Evolutionary conservation across 2,329 filamentous ascomycete genomes (phyloP), one percentile per base, ranked within the genome.

Genomic region (Colletotrichum acutatum): DNA sequence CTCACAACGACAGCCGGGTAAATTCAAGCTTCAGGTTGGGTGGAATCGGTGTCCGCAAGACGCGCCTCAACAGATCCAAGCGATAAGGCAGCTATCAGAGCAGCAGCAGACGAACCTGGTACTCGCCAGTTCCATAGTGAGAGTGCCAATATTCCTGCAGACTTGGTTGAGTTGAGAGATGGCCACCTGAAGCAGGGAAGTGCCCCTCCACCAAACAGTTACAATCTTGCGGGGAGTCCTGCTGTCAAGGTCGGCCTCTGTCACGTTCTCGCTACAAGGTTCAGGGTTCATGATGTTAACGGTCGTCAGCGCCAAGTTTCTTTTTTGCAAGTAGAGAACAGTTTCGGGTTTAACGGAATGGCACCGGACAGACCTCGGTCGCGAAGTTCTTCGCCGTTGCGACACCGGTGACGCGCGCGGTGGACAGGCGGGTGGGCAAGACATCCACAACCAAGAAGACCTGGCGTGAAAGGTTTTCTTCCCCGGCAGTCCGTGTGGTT

Each of bases 291-390:
- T 49, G 32, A 19, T 16, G 32, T 37, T 12, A 34, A 49, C 5
- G 32, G 42, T 53, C 32, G 63, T 46, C 34, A 30, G 59, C 30
- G 46, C 65, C 52, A 24, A 49, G 22, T 52, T 42, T 63, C 32
- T 42, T 68, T 42, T 49, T 56, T 4, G 37, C 24, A 52, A 9
- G 59, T n/a, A 32, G 24, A 28, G 30, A 49, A 28, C 32, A 22
- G 28, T 37, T 32, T 63, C 66, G 61, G 32, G 57, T n/a, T 8
- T 22, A 56, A 52, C 54, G 54, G 70, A 60, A 24, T 12, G 26
- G 32, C 37, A 37, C 52, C 66, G 66, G 70, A 32, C 54, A 34
- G 66, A 72, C 66, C 56, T 70, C 60, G 66, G 66, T 28, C 66
- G 58, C 49, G 49, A 56, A 70, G 16, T 16, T 9, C 19, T 34